Base-by-base conservation (phyloP, 306 rosid species). In the Vicia faba region DNA sequence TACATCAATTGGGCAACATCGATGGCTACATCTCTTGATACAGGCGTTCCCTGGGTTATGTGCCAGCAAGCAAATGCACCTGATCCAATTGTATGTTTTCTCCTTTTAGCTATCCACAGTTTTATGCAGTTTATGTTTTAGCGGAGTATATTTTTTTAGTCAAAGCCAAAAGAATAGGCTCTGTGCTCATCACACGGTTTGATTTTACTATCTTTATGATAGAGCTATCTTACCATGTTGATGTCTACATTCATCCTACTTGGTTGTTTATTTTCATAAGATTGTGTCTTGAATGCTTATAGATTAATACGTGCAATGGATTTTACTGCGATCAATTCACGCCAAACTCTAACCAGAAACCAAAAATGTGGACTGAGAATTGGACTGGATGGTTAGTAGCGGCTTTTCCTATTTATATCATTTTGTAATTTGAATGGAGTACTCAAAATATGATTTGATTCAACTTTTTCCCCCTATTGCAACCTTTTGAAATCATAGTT, bases 11-110 rank as follows among this genome's bases (percentile, higher is more conserved):
- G 98, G 98, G 89, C 98, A 23, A 97, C 97, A 78, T 51, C 76
- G 28, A 93, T 93, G 98, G 98, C 97, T 61, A 71, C 77, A 61
- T 82, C 96, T 61, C 80, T 88, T 78, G 82, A 90, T 75, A 93
- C 97, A 5, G 98, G 98, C 40, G 98, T 93, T 59, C 98, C 98
- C 29, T 93, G 98, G 98, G 86, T 89, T 78, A 93, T 93, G 98
- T 89, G 98, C 84, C 91, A 86, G 79, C 98, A 89, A 77, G 73
- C 70, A 3, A 83, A 93, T 76, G 98, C 98, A 69, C 98, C 98
- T 11, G 84, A 87, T 73, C 96, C 97, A 53, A 87, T 93, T 75
- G 97, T 93, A 80, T 80, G 91, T 41, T 80, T 58, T 75, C 44
- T 70, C 57, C 41, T 11, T 63, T 53, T 31, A 31, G 23, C 16